A percentile compares a stretch with the other conserved stretches of the same genome.
Conservation (phyloP, 805 yeast species). For the Huiozyma sinensis region DNA sequence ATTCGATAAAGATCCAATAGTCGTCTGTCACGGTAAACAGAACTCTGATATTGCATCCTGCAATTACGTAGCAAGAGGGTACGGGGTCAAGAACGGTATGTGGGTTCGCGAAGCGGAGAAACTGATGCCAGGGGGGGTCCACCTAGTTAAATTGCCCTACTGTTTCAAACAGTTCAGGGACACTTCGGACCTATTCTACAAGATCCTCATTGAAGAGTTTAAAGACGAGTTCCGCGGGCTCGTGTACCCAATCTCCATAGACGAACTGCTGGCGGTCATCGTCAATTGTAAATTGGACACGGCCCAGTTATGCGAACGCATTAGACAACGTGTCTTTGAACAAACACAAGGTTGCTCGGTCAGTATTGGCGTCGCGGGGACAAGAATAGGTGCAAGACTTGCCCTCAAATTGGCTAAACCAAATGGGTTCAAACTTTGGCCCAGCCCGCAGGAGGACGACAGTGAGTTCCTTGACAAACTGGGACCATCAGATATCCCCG, state of each 20-base stretch:
- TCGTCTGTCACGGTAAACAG: constrained; percentile 44
- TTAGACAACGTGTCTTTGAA: constrained; percentile 34
- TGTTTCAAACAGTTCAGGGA: constrained; percentile 65
- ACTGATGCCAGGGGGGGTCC: constrained; percentile 43
- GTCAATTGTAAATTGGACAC: not conserved
- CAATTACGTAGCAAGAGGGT: constrained; percentile 74
- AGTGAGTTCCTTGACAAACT: constrained; percentile 21
- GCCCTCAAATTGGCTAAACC: constrained; percentile 75
- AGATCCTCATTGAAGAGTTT: constrained; percentile 30
- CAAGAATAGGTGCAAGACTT: constrained; percentile 68
- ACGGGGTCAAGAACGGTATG: constrained; percentile 81
- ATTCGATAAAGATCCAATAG: constrained; percentile 40
- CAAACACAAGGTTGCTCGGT: constrained; percentile 50
- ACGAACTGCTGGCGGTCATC: constrained; percentile 58
- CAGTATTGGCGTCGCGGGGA: constrained; percentile 69
- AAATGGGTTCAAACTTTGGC: constrained; percentile 42
- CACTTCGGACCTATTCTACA: constrained; percentile 55
- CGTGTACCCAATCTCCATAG: constrained; percentile 79
- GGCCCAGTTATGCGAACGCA: constrained; percentile 16
- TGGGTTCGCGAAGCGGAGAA: constrained; percentile 64
- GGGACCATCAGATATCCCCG: constrained; percentile 41
- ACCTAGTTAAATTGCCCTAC: constrained; percentile 52
- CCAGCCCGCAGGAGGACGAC: constrained; percentile 21
- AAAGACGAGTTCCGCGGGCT: constrained; percentile 16
- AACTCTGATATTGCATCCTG: constrained; percentile 80